Evolutionary conservation across 1,284 basidiomycete species (phyloP), one percentile per base, ranked within the genome.

Genomic region (Microbotryum lychnidis-dioicae): DNA sequence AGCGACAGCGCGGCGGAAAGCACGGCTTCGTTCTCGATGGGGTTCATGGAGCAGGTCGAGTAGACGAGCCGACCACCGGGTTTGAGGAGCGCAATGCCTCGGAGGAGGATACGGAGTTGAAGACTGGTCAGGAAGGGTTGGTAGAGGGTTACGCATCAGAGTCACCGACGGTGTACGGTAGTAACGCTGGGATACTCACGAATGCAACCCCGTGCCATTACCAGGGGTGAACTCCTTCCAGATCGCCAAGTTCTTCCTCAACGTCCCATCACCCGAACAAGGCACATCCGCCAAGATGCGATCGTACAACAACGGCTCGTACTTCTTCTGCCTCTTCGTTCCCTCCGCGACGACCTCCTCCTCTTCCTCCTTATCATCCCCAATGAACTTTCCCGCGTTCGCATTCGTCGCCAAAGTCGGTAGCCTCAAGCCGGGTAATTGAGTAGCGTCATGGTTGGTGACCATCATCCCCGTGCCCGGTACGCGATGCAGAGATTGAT

Each of bases 1-100:
- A 80, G 77, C 65, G 83, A 83, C 33, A 97, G 78, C 0, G 88
- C 92, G 42, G 88, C 87, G 2, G 90, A 87, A 37, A 98, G 81
- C 62, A 98, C 94, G 9, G 96, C 91, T 76, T 99, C 96, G 75
- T 99, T 97, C 77, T 98, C 96, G 33, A 93, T 82, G 1, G 94
- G 96, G 76, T 98, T 98, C 71, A 98, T 80, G 1, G 93, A 97
- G 75, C 96, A 98, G 0, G 94, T 99, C 5, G 94, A 98, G 76
- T 98, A 98, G 29, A 97, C 93, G 62, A 98, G 86, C 45, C 90
- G 84, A 14, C 94, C 94, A 23, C 87, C 85, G 4, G 83, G 82
- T 68, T 87, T 86, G 50, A 99, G 82, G 77, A 97, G 82, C 63
- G 85, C 84, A 86, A 99, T 93, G 6, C 87, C 93, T 20, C 94